These are phyloP conservation scores for Drechslerella dactyloides DNA, from an alignment of 2,329 filamentous ascomycete genomes.

Conservation along the genomic window DNA sequence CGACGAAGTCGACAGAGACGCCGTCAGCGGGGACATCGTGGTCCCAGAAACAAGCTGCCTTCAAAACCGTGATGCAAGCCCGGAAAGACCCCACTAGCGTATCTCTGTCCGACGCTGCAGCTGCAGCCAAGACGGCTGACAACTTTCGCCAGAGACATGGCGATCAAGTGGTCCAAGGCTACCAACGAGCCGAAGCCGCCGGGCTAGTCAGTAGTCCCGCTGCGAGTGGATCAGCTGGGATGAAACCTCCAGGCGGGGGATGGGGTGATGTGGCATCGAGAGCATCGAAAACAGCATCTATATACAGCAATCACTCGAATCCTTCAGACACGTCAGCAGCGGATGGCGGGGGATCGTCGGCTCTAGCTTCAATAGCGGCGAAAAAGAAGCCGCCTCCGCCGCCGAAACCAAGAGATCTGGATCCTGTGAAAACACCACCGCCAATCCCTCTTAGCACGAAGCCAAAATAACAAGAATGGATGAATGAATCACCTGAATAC, in stretches of 20 bases:
- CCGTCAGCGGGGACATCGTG: constrained; percentile 66
- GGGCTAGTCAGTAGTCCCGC: constrained; percentile 47
- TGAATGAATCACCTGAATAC: not conserved
- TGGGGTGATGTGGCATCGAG: constrained; percentile 27
- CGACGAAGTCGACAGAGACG: constrained; percentile 49
- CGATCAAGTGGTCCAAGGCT: constrained; percentile 69
- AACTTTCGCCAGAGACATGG: constrained; percentile 75
- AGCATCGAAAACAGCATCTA: constrained; percentile 7
- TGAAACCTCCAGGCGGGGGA: constrained; percentile 15
- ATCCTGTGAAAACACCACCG: constrained; percentile 9
- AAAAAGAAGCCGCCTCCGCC: constrained; percentile 53
- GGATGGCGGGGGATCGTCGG: constrained; percentile 8
- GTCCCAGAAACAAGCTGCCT: constrained; percentile 68
- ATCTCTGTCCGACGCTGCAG: constrained; percentile 66
- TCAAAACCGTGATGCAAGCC: constrained; percentile 67
- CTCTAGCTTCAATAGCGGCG: constrained; percentile 16
- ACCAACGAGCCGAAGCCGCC: constrained; percentile 63
- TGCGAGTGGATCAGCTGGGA: not conserved
- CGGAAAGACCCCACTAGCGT: constrained; percentile 69
- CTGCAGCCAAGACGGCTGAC: constrained; percentile 68
- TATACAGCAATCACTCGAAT: constrained; percentile 7
- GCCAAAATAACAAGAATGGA: constrained; percentile 17
- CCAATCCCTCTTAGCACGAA: constrained; percentile 41
- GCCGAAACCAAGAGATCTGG: constrained; percentile 45
- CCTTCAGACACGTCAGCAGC: constrained; percentile 3